Base-by-base conservation (phyloP, 768 basidiomycete genomes). In the Boletus subparvulus region DNA sequence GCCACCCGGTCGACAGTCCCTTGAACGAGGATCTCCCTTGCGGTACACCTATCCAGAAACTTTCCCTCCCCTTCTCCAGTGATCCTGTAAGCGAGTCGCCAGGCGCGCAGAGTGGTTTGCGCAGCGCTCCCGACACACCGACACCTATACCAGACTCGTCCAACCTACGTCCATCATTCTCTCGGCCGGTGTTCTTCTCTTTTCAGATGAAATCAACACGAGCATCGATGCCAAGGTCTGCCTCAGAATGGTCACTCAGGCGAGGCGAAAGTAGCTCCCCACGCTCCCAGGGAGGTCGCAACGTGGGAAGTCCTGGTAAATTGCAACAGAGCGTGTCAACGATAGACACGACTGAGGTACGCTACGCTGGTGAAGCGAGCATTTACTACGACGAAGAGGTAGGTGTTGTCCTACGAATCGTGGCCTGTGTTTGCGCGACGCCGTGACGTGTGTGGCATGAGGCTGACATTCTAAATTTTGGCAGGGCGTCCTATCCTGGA, bases 291-390 rank as follows among this genome's bases (percentile, higher is more conserved):
- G 61, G 56, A 1, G 61, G 64, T 4, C 61, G 47, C 17, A 66
- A 65, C 9, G 60, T 65, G 24, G 68, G 47, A 21, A 61, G 62
- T 14, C 59, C 68, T 17, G 2, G 51, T 60, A 35, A 70, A 67
- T 26, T 62, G 32, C 61, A 52, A 16, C 61, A 48, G 19, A 60
- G 59, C 10, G 50, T 52, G 39, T 56, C 65, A 10, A 56, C 59
- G 40, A 45, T 50, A 13, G 39, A 49, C 11, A 42, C 55, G 11
- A 50, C 56, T 28, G 67, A 39, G 11, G 59, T 65, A 9, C 68
- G 73, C 33, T 72, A 69, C 48, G 90, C 91, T 14, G 91, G 91
- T 1, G 85, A 91, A 58, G 72, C 80, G 5, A 67, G 65, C 4
- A 75, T 88, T 2, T 92, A 93, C 65, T 66, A 63, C 26, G 68